These are phyloP conservation scores for Solanum hybrid DNA, from an alignment of 305 asterid species.

Conservation along the genomic window DNA sequence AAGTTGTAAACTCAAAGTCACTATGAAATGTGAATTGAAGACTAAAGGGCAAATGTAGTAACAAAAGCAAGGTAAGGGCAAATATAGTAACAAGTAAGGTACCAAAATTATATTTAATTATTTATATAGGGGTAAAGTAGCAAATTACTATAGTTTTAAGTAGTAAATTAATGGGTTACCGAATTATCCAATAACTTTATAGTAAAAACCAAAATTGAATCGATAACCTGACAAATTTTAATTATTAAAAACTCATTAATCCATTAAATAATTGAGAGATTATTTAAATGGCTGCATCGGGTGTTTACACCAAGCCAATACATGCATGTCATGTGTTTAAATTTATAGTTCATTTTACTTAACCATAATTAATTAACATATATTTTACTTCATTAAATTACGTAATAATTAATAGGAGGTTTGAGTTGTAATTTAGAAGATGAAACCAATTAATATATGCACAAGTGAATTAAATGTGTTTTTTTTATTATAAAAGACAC, in stretches of 20 bases:
- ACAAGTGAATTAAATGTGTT: neutral
- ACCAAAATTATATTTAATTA: too few species aligned
- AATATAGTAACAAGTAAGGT: neutral
- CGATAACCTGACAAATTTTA: too few species aligned
- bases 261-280: neutral
- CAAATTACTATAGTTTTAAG: neutral
- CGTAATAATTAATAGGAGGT: neutral
- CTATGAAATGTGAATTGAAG: neutral
- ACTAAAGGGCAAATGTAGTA: neutral
- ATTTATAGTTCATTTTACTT: neutral
- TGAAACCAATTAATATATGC: neutral
- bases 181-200: neutral
- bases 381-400: too few species aligned
- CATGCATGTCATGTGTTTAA: rapidly evolving
- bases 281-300: neutral
- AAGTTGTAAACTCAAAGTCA: neutral
- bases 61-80: neutral
- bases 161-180: neutral
- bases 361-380: too few species aligned
- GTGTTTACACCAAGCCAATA: too few species aligned
- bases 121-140: neutral
- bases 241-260: neutral
- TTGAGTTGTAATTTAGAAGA: neutral
- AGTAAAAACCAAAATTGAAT: too few species aligned
- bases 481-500: neutral